Conservation (phyloP, 2,329 filamentous ascomycete genomes). For the Phoma sp. region DNA sequence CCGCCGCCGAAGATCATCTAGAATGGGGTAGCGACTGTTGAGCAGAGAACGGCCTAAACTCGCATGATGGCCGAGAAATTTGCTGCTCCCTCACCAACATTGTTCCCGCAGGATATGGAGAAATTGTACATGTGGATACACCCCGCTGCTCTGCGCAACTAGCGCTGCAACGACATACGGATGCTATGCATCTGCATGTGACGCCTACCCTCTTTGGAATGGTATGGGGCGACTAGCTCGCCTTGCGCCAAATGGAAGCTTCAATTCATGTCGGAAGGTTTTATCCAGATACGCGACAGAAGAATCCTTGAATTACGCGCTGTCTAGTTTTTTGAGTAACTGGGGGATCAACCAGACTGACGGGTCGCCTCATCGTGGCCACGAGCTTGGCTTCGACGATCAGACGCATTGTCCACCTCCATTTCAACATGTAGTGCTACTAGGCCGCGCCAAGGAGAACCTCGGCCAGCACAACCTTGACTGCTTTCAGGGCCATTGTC, state of each 20-base stretch:
- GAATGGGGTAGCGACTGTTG: background rate
- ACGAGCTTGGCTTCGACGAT: background rate
- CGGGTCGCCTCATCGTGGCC: background rate
- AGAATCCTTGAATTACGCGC: background rate
- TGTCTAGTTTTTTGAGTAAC: background rate
- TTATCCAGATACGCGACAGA: background rate
- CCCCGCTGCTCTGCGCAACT: background rate
- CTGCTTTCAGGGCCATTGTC: background rate
- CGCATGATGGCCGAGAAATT: constrained; percentile 3
- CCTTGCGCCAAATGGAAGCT: background rate
- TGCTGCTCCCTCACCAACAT: background rate
- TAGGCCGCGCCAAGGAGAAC: constrained; percentile 3
- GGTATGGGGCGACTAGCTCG: background rate
- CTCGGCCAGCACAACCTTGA: background rate
- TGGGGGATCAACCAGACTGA: background rate
- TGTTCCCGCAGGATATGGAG: background rate
- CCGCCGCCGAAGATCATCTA: background rate
- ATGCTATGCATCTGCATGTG: background rate
- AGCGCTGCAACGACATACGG: background rate
- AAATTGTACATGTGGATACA: constrained; percentile 3
- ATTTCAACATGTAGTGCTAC: background rate
- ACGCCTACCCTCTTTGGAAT: background rate
- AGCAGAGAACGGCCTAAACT: background rate
- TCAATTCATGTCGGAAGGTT: background rate
- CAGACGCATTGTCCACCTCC: constrained; percentile 2